Percentiles rank a stretch among this genome's conserved stretches.
Evolutionary conservation across 2,329 filamentous ascomycete genomes (phyloP).

Genomic region (Aspergillus calidoustus): DNA sequence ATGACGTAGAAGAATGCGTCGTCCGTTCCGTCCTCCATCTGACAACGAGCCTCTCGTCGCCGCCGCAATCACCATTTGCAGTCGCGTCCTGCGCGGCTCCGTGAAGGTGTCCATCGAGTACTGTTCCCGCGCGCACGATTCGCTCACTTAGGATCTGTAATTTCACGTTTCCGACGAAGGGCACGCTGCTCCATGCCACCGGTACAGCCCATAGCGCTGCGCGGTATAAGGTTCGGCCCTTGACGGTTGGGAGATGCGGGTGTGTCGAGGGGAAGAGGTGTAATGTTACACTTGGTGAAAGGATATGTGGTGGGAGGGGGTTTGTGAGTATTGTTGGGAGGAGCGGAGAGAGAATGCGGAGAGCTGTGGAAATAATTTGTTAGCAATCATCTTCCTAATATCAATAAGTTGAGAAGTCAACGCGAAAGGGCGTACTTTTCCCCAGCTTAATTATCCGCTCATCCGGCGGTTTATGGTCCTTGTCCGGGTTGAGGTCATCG

Average conservation of each 20-base stretch:
- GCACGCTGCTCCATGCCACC: conserved; percentile 91
- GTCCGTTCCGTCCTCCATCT: conserved; percentile 74
- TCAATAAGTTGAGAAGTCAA: background rate
- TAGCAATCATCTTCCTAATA: background rate
- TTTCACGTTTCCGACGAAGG: conserved; percentile 86
- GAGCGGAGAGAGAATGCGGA: conserved; percentile 64
- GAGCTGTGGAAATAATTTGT: conserved; percentile 47
- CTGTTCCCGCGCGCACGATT: conserved; percentile 67
- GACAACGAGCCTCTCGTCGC: conserved; percentile 81
- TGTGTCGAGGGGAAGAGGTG: conserved; percentile 67
- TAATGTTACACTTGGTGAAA: conserved; percentile 65
- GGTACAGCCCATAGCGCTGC: conserved; percentile 96
- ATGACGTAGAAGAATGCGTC: background rate
- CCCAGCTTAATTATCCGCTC: conserved; percentile 66
- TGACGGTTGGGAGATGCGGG: conserved; percentile 81
- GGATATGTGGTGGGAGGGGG: conserved; percentile 64
- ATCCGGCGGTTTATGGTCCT: conserved; percentile 57
- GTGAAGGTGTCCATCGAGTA: conserved; percentile 40
- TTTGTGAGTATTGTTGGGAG: conserved; percentile 65
- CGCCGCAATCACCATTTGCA: background rate
- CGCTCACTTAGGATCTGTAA: conserved; percentile 88
- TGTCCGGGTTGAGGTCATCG: conserved; percentile 27
- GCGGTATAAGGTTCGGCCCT: conserved; percentile 85
- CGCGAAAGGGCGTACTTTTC: conserved; percentile 54
- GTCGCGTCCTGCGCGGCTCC: conserved; percentile 38